Conservation (phyloP, 768 basidiomycete genomes). For the Tricholoma hemisulphureum region DNA sequence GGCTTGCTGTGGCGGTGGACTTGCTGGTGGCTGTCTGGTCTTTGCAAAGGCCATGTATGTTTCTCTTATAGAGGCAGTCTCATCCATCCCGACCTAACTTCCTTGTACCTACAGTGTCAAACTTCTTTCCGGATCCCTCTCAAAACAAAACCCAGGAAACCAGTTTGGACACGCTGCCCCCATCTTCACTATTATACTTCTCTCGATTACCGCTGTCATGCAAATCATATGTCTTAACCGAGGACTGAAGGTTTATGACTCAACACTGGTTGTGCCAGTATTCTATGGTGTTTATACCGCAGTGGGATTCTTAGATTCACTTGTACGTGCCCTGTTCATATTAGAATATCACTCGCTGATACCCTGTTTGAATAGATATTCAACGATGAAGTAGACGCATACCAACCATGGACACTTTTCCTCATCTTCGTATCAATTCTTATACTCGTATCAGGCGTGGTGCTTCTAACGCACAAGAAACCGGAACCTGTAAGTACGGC, state of each 20-base stretch:
- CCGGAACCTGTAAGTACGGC: constrained; percentile 48
- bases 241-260: constrained; percentile 87
- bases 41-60: constrained; percentile 72
- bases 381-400: constrained; percentile 83
- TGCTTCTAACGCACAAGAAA: constrained; percentile 92
- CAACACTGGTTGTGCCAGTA: constrained; percentile 87
- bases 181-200: constrained; percentile 70
- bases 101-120: constrained; percentile 57
- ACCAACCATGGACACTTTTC: constrained; percentile 84
- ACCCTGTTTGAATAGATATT: constrained; percentile 50
- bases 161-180: constrained; percentile 82
- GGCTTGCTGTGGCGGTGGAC: constrained; percentile 89
- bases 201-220: constrained; percentile 72
- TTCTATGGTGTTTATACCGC: constrained; percentile 94
- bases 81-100: no score
- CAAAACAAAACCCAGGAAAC: constrained; percentile 80
- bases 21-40: constrained; percentile 87
- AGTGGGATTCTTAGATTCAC: constrained; percentile 52
- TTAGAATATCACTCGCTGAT: background rate
- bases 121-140: constrained; percentile 70
- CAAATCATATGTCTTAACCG: constrained; percentile 93
- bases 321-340: constrained; percentile 18
- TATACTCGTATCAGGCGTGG: constrained; percentile 86
- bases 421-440: constrained; percentile 84
- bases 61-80: background rate